These are phyloP conservation scores for Phytophthora nicotianae DNA, from an alignment of 352 stramenopile genomes.

Conservation along the genomic window DNA sequence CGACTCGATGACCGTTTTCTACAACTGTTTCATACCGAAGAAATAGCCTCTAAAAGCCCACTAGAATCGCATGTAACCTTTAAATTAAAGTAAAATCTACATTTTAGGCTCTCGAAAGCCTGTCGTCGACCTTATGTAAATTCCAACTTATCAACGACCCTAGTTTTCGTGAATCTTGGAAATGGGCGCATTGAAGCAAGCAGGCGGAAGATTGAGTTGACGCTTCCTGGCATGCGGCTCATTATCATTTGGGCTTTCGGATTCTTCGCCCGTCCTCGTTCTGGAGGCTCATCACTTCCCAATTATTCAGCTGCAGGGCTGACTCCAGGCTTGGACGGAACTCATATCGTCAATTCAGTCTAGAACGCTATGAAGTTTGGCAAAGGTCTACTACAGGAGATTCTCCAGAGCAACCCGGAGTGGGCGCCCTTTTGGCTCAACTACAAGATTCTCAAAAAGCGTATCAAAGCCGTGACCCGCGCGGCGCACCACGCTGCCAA, in stretches of 20 bases:
- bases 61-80: background rate
- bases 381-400: conserved; percentile 72
- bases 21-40: conserved; percentile 5
- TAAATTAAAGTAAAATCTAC: background rate
- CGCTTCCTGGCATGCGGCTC: conserved; percentile 5
- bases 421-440: conserved; percentile 89
- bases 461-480: conserved; percentile 74
- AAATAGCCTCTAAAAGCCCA: background rate
- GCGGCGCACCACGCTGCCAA: conserved; percentile 41
- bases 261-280: conserved; percentile 9
- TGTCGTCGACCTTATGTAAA: background rate
- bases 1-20: conserved; percentile 4
- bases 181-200: conserved; percentile 23
- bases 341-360: conserved; percentile 8
- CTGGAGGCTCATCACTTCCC: conserved; percentile 19
- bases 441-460: conserved; percentile 88
- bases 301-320: conserved; percentile 15
- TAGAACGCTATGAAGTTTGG: conserved; percentile 77
- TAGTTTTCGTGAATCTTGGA: conserved; percentile 22
- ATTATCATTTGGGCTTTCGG: conserved; percentile 6
- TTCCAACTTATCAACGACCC: conserved; percentile 1
- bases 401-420: conserved; percentile 78
- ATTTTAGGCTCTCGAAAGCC: background rate
- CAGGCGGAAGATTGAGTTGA: conserved; percentile 23
- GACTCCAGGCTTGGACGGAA: no score